Evolutionary conservation across 192 early-diverging fungal genomes (phyloP).

Genomic region (Coemansia brasiliensis): DNA sequence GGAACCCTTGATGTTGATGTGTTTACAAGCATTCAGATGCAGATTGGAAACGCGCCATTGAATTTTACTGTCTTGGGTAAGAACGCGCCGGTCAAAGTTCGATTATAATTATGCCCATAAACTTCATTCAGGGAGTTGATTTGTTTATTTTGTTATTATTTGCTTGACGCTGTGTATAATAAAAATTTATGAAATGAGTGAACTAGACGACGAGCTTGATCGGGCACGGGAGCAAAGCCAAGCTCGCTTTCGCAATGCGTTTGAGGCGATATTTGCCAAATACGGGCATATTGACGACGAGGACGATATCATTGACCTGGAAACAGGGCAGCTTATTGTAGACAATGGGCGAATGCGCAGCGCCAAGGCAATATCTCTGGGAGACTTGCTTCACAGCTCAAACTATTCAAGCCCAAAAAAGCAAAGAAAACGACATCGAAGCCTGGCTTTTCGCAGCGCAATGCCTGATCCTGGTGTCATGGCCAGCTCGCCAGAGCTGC

Average conservation of each 20-base stretch:
- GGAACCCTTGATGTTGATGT: slow-evolving; percentile 46
- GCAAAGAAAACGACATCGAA: no score
- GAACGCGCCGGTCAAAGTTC: slow-evolving; percentile 41
- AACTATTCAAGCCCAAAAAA: no score
- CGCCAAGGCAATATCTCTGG: slow-evolving; percentile 22
- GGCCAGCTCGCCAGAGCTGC: slow-evolving; percentile 18
- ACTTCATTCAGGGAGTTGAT: not conserved
- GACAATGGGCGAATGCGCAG: slow-evolving; percentile 46
- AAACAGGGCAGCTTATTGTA: slow-evolving; percentile 30
- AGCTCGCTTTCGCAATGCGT: slow-evolving; percentile 40
- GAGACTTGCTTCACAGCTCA: slow-evolving; percentile 14
- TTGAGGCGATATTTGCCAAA: slow-evolving; percentile 46
- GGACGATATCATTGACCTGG: slow-evolving; percentile 43
- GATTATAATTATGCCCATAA: slow-evolving; percentile 9
- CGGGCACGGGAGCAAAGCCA: slow-evolving; percentile 39
- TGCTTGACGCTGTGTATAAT: not conserved
- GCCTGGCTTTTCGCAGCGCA: not conserved
- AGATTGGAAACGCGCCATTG: slow-evolving; percentile 35
- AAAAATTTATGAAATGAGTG: slow-evolving; percentile 15
- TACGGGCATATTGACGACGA: slow-evolving; percentile 46
- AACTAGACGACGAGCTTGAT: slow-evolving; percentile 44
- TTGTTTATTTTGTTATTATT: not conserved
- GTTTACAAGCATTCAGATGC: slow-evolving; percentile 39
- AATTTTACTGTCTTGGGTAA: slow-evolving; percentile 40
- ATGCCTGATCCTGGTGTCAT: slow-evolving; percentile 8